Conservation (phyloP, 192 early-diverging fungal genomes). For the Coemansia sp. region DNA sequence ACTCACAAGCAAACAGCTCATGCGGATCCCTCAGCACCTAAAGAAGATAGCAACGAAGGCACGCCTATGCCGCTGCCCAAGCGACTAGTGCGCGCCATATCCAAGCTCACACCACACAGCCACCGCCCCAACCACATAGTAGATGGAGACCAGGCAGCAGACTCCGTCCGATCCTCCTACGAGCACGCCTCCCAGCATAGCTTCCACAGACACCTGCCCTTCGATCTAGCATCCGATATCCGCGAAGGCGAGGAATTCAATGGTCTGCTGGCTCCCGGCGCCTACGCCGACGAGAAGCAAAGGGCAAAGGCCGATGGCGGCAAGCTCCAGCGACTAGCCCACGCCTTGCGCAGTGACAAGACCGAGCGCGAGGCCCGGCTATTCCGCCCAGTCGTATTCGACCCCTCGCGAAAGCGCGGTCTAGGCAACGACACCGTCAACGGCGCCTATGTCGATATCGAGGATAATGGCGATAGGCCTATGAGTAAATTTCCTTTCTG, state of each 20-base stretch:
- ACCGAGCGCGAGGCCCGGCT: slow-evolving; percentile 21
- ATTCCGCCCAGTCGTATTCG: slow-evolving; percentile 29
- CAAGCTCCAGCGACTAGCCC: slow-evolving; percentile 11
- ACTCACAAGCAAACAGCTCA: neutral
- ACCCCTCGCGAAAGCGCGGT: neutral
- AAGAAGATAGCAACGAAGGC: neutral
- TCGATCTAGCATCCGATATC: neutral
- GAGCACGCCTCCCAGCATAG: neutral
- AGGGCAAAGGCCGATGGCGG: slow-evolving; percentile 32
- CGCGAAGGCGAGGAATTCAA: slow-evolving; percentile 31
- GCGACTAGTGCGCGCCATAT: slow-evolving; percentile 9
- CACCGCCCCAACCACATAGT: too few species aligned
- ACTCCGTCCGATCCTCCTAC: too few species aligned
- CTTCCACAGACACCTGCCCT: neutral
- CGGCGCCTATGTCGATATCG: neutral
- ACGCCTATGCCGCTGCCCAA: slow-evolving; percentile 2
- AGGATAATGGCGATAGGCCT: neutral
- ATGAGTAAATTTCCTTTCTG: slow-evolving; percentile 27
- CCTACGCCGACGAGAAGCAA: slow-evolving; percentile 37
- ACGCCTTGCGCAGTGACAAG: slow-evolving; percentile 4
- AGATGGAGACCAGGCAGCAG: too few species aligned
- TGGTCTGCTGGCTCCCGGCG: slow-evolving; percentile 43
- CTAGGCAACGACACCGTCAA: neutral
- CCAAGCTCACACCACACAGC: neutral
- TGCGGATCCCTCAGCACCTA: neutral